A percentile compares a stretch with the other conserved stretches of the same genome.
phyloP scores from a whole-genome alignment of 202 grass and related monocot species.

The Brachypodium distachyon region DNA sequence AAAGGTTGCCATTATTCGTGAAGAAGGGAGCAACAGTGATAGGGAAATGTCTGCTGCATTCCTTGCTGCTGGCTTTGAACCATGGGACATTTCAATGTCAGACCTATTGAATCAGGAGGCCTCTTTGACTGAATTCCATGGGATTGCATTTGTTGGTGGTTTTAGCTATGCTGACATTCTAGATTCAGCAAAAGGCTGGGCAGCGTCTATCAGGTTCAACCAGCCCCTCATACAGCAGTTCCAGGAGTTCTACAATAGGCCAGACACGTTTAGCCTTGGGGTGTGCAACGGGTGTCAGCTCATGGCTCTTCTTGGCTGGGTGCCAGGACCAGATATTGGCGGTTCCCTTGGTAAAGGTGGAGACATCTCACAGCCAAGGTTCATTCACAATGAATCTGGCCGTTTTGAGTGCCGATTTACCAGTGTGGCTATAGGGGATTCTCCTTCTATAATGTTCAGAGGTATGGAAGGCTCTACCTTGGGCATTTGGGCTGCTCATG shows the following conservation, averaged over 20 bases:
- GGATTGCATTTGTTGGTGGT: constrained; percentile 68
- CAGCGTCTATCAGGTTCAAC: constrained; percentile 67
- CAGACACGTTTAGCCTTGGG: constrained; percentile 77
- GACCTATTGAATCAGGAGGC: constrained; percentile 39
- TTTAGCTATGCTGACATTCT: constrained; percentile 78
- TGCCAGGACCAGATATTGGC: constrained; percentile 46
- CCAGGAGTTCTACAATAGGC: constrained; percentile 64
- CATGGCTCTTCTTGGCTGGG: constrained; percentile 91
- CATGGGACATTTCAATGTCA: constrained; percentile 71
- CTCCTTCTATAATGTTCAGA: constrained; percentile 68
- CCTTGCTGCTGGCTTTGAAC: constrained; percentile 63
- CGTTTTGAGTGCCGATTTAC: constrained; percentile 65
- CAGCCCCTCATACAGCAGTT: constrained; percentile 53
- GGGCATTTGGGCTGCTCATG: constrained; percentile 63
- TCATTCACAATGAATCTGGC: constrained; percentile 73
- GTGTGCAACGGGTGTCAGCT: constrained; percentile 79
- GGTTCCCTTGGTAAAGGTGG: constrained; percentile 36
- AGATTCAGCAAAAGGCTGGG: constrained; percentile 77
- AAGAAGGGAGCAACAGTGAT: constrained; percentile 75
- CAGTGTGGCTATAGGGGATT: constrained; percentile 48
- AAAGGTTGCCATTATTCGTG: constrained; percentile 67
- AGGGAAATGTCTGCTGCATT: constrained; percentile 77
- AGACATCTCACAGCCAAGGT: constrained; percentile 63
- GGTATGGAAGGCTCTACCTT: constrained; percentile 57
- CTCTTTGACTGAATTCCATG: constrained; percentile 39